phyloP scores from a whole-genome alignment of 2,329 filamentous ascomycete genomes.

The Xylariaceae sp. region DNA sequence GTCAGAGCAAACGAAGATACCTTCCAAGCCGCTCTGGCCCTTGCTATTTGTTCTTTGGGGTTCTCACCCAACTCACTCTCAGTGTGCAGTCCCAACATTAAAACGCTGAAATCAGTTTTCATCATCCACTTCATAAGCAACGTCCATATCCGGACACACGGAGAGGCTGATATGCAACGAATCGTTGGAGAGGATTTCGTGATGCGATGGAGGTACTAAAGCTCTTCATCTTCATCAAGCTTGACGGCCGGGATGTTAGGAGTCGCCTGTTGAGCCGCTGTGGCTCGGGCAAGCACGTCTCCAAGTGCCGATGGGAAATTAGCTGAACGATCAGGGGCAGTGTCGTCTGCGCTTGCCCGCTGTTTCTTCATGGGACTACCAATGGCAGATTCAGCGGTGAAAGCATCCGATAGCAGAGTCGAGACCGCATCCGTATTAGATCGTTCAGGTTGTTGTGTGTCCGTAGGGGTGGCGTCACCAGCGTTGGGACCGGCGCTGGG shows the following conservation, averaged over 20 bases:
- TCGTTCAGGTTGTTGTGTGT: constrained; percentile 33
- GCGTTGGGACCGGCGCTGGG: constrained; percentile 41
- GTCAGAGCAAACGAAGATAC: too few relatives aligned
- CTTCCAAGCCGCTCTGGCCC: too few relatives aligned
- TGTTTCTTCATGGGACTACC: constrained; percentile 77
- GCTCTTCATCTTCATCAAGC: constrained; percentile 30
- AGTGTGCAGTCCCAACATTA: too few relatives aligned
- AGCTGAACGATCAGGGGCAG: constrained; percentile 39
- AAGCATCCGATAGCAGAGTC: constrained; percentile 42
- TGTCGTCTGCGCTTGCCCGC: constrained; percentile 57
- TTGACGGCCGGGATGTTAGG: constrained; percentile 16
- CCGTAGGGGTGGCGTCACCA: constrained; percentile 41
- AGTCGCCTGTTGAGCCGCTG: constrained; percentile 23
- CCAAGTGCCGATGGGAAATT: constrained; percentile 40
- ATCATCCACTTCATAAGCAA: too few relatives aligned
- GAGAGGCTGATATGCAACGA: too few relatives aligned
- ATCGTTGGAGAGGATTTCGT: too few relatives aligned
- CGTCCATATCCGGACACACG: too few relatives aligned
- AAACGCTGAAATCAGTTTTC: too few relatives aligned
- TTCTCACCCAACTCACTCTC: too few relatives aligned
- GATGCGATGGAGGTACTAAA: constrained; percentile 16
- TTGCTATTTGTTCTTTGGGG: too few relatives aligned
- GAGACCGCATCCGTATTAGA: constrained; percentile 32
- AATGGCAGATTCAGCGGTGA: constrained; percentile 49
- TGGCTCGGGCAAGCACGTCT: constrained; percentile 39